Base-by-base conservation (phyloP, 1,139 yeast species). In the Suhomyces taliae region DNA sequence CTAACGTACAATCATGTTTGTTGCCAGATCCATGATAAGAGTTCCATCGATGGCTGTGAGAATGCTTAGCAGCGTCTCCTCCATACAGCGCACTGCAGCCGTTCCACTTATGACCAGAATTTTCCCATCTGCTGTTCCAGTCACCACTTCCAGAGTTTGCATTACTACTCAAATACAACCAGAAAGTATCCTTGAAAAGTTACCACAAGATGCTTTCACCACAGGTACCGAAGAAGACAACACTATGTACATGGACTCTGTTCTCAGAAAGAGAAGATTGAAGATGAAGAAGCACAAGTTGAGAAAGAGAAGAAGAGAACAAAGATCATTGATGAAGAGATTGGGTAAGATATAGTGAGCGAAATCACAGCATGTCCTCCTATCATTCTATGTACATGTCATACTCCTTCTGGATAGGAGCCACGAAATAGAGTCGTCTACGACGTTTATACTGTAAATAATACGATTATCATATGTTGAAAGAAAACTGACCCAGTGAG, bases 211-310 rank as follows among this genome's bases (percentile, higher is more conserved):
- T n/a, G 47, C 40, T 10, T 44, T 49, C 33, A 38, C 36, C 32
- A 37, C 39, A 3, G 47, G 14, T 1, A 27, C 19, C 6, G 36
- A 34, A 10, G 47, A 39, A 12, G 57, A 58, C 48, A 63, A 65
- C 47, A 66, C 70, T 39, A 58, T 78, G 57, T 59, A 72, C 50
- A 64, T 74, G 52, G 87, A 83, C 61, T 81, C 87, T 9, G 89
- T 83, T 34, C 70, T 82, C 67, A 78, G 88, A 66, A 83, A 83
- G 60, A 79, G 89, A 69, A 74, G 83, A 64, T 78, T 81, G 63
- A 83, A 83, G 72, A 83, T 83, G 87, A 83, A 83, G 74, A 83
- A 83, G 65, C 89, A 83, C 64, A 83, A 83, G 67, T 71, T 82
- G 64, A 81, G 85, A 70, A 83, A 83, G 75, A 81, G 88, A 78